Evolutionary conservation across 2,329 filamentous ascomycete species (phyloP), one percentile per base, ranked within the genome.

Genomic region (Epichloe sibirici): DNA sequence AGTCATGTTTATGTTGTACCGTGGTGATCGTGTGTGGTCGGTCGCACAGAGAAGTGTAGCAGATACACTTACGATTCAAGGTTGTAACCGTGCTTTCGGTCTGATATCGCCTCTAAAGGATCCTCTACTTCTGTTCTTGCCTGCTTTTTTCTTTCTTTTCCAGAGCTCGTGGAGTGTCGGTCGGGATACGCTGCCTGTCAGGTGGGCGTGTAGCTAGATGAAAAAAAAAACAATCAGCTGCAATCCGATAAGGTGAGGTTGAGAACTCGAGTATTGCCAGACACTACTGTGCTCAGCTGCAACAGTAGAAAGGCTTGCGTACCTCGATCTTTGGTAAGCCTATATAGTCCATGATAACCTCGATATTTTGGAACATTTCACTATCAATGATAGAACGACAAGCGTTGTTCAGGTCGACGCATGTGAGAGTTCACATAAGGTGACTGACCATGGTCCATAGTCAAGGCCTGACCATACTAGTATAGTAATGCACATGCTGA

Each of bases 121-220:
- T 93, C 86, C 48, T 81, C 73, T 1, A 90, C 69, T 9, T 73
- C 64, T 3, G 81, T 17, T 76, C 23, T 72, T 63, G 4, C 74
- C 71, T 7, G 75, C 67, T 3, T 70, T 68, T 54, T 77, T 79
- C 63, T 83, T 86, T 51, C 66, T 65, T 47, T 70, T 59, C 86
- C 88, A 93, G 63, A 91, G 81, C 39, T 87, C 77, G 62, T 89
- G 86, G 2, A 93, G 78, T 55, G 80, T 83, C 60, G 80, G 70
- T 35, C 84, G 79, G 62, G 79, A 85, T 65, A 93, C 88, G 65
- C 85, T 89, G 51, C 88, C 87, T 42, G 82, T 87, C 45, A 93
- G 75, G 67, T 93, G 87, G 56, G 88, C 87, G 61, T 93, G 88
- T 51, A 91, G 77, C 83, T 90, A 12, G 47, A 46, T 11, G n/a